phyloP scores from a whole-genome alignment of 345 rosid genomes.

The Passiflora organensis region DNA sequence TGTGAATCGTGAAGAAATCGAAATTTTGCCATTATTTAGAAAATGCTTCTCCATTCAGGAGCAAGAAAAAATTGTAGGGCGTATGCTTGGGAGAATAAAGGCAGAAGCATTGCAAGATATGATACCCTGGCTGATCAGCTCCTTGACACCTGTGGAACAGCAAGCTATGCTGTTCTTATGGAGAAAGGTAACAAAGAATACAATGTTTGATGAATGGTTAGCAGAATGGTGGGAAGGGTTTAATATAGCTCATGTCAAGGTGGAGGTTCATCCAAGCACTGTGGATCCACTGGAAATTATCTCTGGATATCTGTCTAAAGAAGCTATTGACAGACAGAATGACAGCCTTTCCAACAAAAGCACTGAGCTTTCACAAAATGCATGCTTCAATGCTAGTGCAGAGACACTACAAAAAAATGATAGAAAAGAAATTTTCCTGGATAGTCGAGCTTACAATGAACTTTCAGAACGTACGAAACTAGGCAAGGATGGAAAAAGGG shows the following conservation, averaged over 20 bases:
- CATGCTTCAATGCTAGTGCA: constrained; percentile 9
- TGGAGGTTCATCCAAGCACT: constrained; percentile 25
- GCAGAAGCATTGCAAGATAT: constrained; percentile 67
- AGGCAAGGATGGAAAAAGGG: constrained; percentile 20
- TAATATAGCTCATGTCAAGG: constrained; percentile 19
- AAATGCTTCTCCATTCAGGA: constrained; percentile 56
- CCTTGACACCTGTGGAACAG: constrained; percentile 57
- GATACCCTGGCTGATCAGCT: constrained; percentile 72
- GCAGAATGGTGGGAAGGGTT: constrained; percentile 78
- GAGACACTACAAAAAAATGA: constrained; percentile 20
- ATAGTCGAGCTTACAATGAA: constrained; percentile 18
- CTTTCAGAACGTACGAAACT: constrained; percentile 26
- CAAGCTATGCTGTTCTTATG: constrained; percentile 47
- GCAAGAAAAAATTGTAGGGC: constrained; percentile 66
- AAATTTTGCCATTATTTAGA: constrained; percentile 66
- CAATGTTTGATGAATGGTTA: constrained; percentile 80
- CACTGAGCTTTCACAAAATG: constrained; percentile 13
- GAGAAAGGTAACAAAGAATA: constrained; percentile 61
- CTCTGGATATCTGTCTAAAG: constrained; percentile 45
- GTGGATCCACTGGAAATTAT: constrained; percentile 62
- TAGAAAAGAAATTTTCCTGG: constrained; percentile 18
- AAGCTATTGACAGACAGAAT: constrained; percentile 24
- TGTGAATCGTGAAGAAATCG: constrained; percentile 59
- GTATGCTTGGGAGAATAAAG: constrained; percentile 63
- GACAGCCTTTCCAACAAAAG: constrained; percentile 16